phyloP scores from a whole-genome alignment of 345 rosid genomes.

The Orychophragmus violaceus region DNA sequence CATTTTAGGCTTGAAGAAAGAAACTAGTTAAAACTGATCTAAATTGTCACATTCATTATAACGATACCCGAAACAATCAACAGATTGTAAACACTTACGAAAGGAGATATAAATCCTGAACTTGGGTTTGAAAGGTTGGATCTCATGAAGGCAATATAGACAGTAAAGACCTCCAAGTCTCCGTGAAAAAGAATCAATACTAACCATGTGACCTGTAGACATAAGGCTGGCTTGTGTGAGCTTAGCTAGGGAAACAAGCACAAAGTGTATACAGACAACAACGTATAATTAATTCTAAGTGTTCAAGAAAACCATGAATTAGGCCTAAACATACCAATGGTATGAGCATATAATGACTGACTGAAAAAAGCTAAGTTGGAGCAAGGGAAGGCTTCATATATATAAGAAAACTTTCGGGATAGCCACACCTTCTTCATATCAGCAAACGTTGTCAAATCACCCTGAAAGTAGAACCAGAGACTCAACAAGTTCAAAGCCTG shows the following conservation, averaged over 20 bases:
- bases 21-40: background rate
- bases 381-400: conserved; percentile 50
- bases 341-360: conserved; percentile 62
- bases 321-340: conserved; percentile 36
- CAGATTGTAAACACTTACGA: conserved; percentile 37
- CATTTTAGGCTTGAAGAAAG: background rate
- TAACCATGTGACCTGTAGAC: conserved; percentile 61
- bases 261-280: background rate
- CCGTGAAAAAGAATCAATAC: conserved; percentile 43
- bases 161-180: conserved; percentile 87
- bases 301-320: background rate
- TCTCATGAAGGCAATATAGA: conserved; percentile 81
- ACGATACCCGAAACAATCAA: background rate
- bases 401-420: conserved; percentile 49
- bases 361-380: conserved; percentile 45
- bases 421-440: conserved; percentile 67
- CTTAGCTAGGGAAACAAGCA: background rate
- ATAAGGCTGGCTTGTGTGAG: conserved; percentile 3
- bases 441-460: conserved; percentile 35
- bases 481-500: background rate
- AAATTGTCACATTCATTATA: background rate
- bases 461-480: conserved; percentile 21
- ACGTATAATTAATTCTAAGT: background rate
- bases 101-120: conserved; percentile 64
- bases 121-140: conserved; percentile 80